phyloP scores from a whole-genome alignment of 768 basidiomycete genomes.

The Tylopilus cervinicoccineus region DNA sequence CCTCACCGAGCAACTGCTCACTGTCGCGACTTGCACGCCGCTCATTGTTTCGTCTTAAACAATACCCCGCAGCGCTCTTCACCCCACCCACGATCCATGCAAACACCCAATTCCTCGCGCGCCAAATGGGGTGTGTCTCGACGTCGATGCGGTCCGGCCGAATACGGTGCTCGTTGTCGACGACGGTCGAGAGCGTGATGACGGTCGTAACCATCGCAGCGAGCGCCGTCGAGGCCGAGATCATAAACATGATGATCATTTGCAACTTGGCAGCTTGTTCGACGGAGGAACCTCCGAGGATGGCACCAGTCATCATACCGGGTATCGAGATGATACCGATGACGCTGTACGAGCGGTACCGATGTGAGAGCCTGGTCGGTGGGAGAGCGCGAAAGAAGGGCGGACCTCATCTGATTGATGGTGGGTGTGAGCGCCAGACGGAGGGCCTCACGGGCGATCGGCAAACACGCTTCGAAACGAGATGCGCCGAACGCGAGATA shows the following conservation, averaged over 20 bases:
- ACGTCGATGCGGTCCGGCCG: conserved; percentile 58
- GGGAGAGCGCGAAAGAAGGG: background rate
- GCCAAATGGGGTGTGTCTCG: conserved; percentile 31
- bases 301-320: conserved; percentile 91
- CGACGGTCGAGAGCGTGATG: conserved; percentile 54
- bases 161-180: conserved; percentile 66
- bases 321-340: conserved; percentile 77
- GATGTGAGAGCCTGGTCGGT: background rate
- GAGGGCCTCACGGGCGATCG: conserved; percentile 75
- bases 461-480: conserved; percentile 77
- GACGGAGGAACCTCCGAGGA: conserved; percentile 81
- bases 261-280: conserved; percentile 83
- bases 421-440: conserved; percentile 74
- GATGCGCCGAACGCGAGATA: conserved; percentile 85
- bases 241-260: conserved; percentile 96
- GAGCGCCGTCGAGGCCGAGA: conserved; percentile 71
- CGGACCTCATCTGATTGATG: conserved; percentile 82
- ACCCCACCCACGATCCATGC: conserved; percentile 12
- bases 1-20: conserved; percentile 18
- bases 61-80: conserved; percentile 5
- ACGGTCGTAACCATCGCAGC: conserved; percentile 63
- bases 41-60: conserved; percentile 6
- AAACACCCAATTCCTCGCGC: conserved; percentile 31
- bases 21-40: background rate
- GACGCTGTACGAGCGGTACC: conserved; percentile 41